Percentiles rank a stretch among this genome's conserved stretches.
Evolutionary conservation across 1,139 yeast genomes (phyloP).

Genomic region (Zygosaccharomyces sapae): DNA sequence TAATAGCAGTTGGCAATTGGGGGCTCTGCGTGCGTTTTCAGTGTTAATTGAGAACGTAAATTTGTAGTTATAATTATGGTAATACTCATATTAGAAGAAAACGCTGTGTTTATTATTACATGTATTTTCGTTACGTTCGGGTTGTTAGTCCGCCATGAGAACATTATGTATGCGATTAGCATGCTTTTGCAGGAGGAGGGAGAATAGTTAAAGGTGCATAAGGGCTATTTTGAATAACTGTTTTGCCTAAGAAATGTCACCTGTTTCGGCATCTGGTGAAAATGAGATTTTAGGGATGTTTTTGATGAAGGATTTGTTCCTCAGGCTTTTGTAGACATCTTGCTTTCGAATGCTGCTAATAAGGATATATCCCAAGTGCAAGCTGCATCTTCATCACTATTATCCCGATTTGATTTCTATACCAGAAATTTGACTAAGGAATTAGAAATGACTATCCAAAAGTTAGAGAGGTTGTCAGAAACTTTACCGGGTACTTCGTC

Average conservation of each 20-base stretch:
- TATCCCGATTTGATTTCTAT: constrained; percentile 59
- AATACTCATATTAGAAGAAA: too few species aligned
- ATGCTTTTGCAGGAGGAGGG: too few species aligned
- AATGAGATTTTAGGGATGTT: constrained; percentile 44
- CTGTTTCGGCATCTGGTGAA: background rate
- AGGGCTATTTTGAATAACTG: background rate
- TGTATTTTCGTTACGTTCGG: too few species aligned
- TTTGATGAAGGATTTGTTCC: constrained; percentile 48
- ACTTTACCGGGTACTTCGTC: constrained; percentile 29
- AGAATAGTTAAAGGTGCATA: too few species aligned
- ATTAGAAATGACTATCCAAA: constrained; percentile 46
- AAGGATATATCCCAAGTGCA: constrained; percentile 35
- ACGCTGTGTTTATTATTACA: too few species aligned
- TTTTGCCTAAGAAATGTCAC: background rate
- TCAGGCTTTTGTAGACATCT: constrained; percentile 46
- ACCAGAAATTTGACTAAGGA: constrained; percentile 53
- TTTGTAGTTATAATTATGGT: background rate
- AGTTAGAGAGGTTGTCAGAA: constrained; percentile 39
- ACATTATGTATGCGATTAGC: too few species aligned
- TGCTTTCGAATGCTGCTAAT: constrained; percentile 37
- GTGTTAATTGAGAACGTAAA: background rate
- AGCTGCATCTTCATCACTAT: constrained; percentile 40
- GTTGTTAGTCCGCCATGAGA: too few species aligned
- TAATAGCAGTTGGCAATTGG: constrained; percentile 24
- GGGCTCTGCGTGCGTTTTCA: constrained; percentile 20